These are phyloP conservation scores for Microdochium trichocladiopsis DNA, from an alignment of 2,329 filamentous ascomycete genomes.

Conservation along the genomic window DNA sequence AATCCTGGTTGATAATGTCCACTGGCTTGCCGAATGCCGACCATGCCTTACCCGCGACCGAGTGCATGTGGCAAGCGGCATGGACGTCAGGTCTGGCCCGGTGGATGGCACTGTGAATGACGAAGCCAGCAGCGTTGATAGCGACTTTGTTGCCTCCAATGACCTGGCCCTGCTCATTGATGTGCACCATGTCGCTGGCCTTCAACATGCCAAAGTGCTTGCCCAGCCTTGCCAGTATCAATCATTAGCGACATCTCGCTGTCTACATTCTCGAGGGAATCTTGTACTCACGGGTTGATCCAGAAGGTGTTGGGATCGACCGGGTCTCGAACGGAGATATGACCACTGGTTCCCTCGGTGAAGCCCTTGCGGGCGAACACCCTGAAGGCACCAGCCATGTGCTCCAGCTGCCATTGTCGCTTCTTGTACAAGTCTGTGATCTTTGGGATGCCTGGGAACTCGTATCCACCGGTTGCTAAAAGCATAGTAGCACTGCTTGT, in stretches of 20 bases:
- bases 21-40: slow-evolving; percentile 42
- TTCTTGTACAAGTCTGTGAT: slow-evolving; percentile 43
- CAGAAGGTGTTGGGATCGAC: slow-evolving; percentile 53
- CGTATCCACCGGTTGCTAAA: no score
- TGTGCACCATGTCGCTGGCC: slow-evolving; percentile 54
- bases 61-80: slow-evolving; percentile 51
- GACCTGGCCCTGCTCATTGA: slow-evolving; percentile 51
- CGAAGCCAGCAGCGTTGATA: slow-evolving; percentile 53
- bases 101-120: slow-evolving; percentile 50
- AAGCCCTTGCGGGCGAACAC: slow-evolving; percentile 51
- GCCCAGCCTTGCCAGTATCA: slow-evolving; percentile 37
- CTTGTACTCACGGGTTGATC: slow-evolving; percentile 46
- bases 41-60: slow-evolving; percentile 49
- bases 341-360: slow-evolving; percentile 57
- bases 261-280: not conserved
- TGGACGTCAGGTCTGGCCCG: slow-evolving; percentile 47
- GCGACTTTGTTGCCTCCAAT: slow-evolving; percentile 48
- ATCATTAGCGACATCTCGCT: not conserved
- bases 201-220: slow-evolving; percentile 55
- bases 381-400: slow-evolving; percentile 50
- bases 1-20: slow-evolving; percentile 53
- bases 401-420: slow-evolving; percentile 46
- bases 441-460: slow-evolving; percentile 49
- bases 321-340: slow-evolving; percentile 58
- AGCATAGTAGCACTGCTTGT: no score